These are phyloP conservation scores for Przewalskia tangutica DNA, from an alignment of 257 asterid species.

Conservation along the genomic window DNA sequence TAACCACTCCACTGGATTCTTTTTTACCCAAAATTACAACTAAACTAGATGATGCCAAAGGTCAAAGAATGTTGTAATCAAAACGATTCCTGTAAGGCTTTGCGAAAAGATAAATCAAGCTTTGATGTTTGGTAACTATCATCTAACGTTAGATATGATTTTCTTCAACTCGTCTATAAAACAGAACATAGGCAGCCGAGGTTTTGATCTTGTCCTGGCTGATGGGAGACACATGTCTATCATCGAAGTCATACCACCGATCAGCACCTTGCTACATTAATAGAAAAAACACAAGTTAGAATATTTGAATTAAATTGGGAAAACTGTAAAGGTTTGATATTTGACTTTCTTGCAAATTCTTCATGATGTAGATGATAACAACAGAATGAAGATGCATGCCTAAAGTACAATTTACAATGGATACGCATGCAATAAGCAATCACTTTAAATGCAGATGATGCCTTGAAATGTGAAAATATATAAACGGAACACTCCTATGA, in stretches of 20 bases:
- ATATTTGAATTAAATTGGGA: background rate
- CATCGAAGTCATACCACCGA: constrained; percentile 80
- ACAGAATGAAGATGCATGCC: background rate
- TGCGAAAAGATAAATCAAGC: constrained; percentile 15
- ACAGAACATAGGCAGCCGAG: constrained; percentile 80
- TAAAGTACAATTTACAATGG: background rate
- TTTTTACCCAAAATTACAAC: constrained; percentile 2
- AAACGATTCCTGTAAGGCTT: constrained; percentile 9
- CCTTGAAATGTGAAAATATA: background rate
- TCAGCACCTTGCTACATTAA: constrained; percentile 67
- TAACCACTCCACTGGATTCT: background rate
- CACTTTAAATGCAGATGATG: background rate
- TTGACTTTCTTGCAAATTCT: background rate
- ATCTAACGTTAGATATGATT: constrained; percentile 12
- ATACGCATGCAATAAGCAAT: background rate
- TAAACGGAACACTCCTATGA: background rate
- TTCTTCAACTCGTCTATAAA: constrained; percentile 70
- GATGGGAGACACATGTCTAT: constrained; percentile 69
- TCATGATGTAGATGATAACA: background rate
- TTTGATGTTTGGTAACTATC: constrained; percentile 16
- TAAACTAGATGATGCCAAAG: constrained; percentile 17
- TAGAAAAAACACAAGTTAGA: background rate
- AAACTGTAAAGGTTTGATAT: background rate
- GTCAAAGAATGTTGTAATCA: constrained; percentile 34
- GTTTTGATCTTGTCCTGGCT: constrained; percentile 73